Evolutionary conservation across 2,329 filamentous ascomycete species (phyloP).

Genomic region (Rugonectria rugulosa): DNA sequence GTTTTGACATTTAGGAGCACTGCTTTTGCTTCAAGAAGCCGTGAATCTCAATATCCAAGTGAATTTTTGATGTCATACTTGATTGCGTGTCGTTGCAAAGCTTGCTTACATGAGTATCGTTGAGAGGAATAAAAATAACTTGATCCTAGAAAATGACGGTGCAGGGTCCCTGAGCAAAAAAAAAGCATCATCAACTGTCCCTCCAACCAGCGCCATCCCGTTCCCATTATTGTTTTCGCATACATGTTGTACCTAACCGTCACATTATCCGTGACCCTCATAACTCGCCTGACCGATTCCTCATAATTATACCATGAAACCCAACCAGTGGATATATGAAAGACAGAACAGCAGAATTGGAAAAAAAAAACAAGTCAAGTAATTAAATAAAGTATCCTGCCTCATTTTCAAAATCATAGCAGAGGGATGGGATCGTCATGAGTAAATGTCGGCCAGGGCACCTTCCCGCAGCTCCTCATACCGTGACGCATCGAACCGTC

Average conservation of each 20-base stretch:
- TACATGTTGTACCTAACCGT: too few species aligned
- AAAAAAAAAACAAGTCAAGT: not conserved
- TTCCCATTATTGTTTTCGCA: too few species aligned
- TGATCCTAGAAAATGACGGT: too few species aligned
- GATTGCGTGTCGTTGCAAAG: slow-evolving; percentile 2
- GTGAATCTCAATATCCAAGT: slow-evolving; percentile 7
- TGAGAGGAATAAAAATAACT: slow-evolving; percentile 4
- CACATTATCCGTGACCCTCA: too few species aligned
- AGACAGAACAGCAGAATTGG: not conserved
- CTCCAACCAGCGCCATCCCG: too few species aligned
- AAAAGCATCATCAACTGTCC: too few species aligned
- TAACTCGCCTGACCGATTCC: too few species aligned
- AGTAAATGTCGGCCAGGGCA: slow-evolving; percentile 58
- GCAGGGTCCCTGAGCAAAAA: too few species aligned
- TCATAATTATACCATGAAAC: too few species aligned
- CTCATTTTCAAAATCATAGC: too few species aligned
- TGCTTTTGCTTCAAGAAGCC: slow-evolving; percentile 1
- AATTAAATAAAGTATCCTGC: too few species aligned
- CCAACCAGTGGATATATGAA: too few species aligned
- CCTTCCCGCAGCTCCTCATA: slow-evolving; percentile 62
- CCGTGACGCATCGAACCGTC: slow-evolving; percentile 60
- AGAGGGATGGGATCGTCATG: slow-evolving; percentile 20
- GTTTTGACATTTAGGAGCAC: slow-evolving; percentile 10
- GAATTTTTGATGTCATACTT: slow-evolving; percentile 11
- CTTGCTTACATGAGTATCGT: slow-evolving; percentile 17